Base-by-base conservation (phyloP, 1,284 basidiomycete species). In the Inonotus obliquus region DNA sequence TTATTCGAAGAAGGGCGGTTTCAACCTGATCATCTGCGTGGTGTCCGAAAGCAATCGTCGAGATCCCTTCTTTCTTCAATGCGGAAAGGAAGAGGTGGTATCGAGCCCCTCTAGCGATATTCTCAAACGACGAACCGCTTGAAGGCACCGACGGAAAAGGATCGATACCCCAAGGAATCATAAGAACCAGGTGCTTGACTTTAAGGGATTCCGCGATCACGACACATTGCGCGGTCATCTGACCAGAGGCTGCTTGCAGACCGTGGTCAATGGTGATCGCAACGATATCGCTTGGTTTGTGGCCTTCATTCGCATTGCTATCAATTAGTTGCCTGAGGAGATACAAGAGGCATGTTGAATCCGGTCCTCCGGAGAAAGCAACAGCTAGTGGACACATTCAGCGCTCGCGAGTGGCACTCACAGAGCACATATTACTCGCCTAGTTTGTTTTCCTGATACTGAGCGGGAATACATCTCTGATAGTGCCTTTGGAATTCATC, bases 21-120 rank as follows among this genome's bases (percentile, higher is more conserved):
- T 92, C 90, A 7, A 91, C 79, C 68, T 92, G 89, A 68, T 92
- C 90, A 68, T 92, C 89, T 2, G 80, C 79, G 67, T 92, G 90
- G 66, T 92, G 90, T 0, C 81, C 90, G 54, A 86, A 79, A 1
- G 86, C 86, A 59, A 91, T 69, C 13, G 78, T 70, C 19, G 75
- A 66, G 2, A 77, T 71, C 0, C 75, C 68, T 0, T 71, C 63
- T 1, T 66, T 63, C 1, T 69, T 70, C 81, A 91, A 81, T 0
- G 67, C 73, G 7, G 77, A 63, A 65, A 87, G 83, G 35, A 92
- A 69, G 4, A 79, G 60, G 52, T 76, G 75, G 66, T 85, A 85
- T 27, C 90, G 80, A 21, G 82, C 86, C 1, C 74, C 68, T 11
- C 91, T 81, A 2, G 85, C 86, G 17, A 73, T 67, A 48, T 73